Evolutionary conservation across 805 yeast species (phyloP), one percentile per base, ranked within the genome.

Genomic region (Starmerella sirachaensis): DNA sequence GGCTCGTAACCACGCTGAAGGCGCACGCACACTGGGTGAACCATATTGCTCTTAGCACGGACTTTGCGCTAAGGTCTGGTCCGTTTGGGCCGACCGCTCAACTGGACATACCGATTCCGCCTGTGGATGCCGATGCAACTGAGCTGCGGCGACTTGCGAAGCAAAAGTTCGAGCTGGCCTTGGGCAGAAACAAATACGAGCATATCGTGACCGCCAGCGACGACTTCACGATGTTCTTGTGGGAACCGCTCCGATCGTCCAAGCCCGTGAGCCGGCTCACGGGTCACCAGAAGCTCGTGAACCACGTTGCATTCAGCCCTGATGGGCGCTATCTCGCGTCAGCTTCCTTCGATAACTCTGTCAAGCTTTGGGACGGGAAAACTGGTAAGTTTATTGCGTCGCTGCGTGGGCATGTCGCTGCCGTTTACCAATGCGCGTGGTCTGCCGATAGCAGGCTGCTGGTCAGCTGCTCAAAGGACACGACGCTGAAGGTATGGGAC

Each of bases 1-100:
- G 71, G 48, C 73, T 93, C 48, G 66, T 80, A 23, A 83, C 81
- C 55, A 76, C 84, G 3, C 63, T 91, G 47, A 77, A 76, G 56
- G 71, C 91, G 30, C 98, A 91, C 57, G 96, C 93, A 1, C 98
- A 91, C 61, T 91, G 98, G 98, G 91, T 91, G 33, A 91, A 91
- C 57, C 97, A 88, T 60, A 65, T 91, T 42, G 80, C 95, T 0
- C 63, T 91, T 29, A 81, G 94, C 1, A 88, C 97, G 0, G 98
- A 91, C 53, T 78, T 77, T 55, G 93, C 76, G 0, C 62, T 91
- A 37, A 65, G 96, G 50, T 70, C 78, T 48, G 97, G 98, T 7
- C 84, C 94, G 0, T 88, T 72, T 53, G 95, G 85, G 54, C 49
- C 49, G 5, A 45, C 49, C 4, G 27, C 46, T 2, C 31, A 23